Conservation (phyloP, 1,139 yeast species). For the Lodderomyces beijingensis region DNA sequence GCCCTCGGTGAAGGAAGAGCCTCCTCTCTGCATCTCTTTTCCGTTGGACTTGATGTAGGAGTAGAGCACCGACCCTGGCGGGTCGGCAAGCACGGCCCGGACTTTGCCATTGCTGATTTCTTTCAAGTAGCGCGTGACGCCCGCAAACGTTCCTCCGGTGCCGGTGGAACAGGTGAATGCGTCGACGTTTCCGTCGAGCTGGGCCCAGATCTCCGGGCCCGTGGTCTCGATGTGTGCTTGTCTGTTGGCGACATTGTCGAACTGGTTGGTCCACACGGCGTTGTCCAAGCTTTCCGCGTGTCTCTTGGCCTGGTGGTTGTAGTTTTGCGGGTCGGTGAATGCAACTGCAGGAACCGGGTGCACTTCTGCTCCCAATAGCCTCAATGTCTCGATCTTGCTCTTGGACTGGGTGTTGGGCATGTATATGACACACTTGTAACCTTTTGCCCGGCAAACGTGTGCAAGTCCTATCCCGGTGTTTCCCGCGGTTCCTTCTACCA, state of each 20-base stretch:
- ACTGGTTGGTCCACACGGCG: constrained; percentile 91
- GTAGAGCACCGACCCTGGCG: constrained; percentile 87
- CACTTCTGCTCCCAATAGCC: constrained; percentile 78
- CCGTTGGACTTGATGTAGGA: constrained; percentile 70
- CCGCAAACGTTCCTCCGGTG: constrained; percentile 90
- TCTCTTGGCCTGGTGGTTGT: constrained; percentile 78
- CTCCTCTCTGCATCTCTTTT: constrained; percentile 57
- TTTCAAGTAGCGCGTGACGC: constrained; percentile 71
- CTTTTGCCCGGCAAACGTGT: constrained; percentile 78
- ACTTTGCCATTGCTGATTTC: constrained; percentile 55
- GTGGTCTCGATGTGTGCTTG: constrained; percentile 89
- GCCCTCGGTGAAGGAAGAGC: constrained; percentile 89
- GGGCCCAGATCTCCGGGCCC: constrained; percentile 91
- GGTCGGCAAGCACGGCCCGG: constrained; percentile 75
- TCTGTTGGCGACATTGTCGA: constrained; percentile 81
- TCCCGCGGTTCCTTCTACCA: constrained; percentile 49
- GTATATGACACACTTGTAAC: constrained; percentile 79
- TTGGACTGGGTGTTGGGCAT: constrained; percentile 89
- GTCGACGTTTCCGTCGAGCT: constrained; percentile 72
- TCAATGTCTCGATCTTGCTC: constrained; percentile 67
- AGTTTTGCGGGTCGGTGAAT: constrained; percentile 72
- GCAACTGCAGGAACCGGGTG: constrained; percentile 90
- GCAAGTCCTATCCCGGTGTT: constrained; percentile 91
- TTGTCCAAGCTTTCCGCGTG: constrained; percentile 72
- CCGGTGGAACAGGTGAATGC: constrained; percentile 90